Percentiles rank a stretch among this genome's conserved stretches.
phyloP scores from a whole-genome alignment of 2,329 filamentous ascomycete genomes.

The Phialophora tarda region DNA sequence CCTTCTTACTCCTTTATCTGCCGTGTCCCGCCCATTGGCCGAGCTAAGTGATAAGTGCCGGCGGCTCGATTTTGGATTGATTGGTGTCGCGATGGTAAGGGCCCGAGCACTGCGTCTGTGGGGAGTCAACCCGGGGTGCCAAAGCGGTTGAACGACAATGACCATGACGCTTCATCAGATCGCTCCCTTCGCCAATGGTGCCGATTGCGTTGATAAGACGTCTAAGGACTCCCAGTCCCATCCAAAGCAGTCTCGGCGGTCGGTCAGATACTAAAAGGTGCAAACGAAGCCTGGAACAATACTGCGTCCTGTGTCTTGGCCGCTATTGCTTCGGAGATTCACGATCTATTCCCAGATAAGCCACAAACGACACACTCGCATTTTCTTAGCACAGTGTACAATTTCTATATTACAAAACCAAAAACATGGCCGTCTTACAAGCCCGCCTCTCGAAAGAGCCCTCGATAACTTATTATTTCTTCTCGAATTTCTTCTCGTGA shows the following conservation, averaged over 20 bases:
- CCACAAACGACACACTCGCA: conserved; percentile 7
- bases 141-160: background rate
- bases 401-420: background rate
- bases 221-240: background rate
- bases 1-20: background rate
- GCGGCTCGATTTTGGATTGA: background rate
- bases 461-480: background rate
- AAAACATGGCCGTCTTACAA: background rate
- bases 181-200: background rate
- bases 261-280: conserved; percentile 7
- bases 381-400: background rate
- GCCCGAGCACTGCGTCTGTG: background rate
- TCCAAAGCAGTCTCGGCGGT: background rate
- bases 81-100: no score
- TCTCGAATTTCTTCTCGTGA: background rate
- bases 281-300: conserved; percentile 14
- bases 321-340: conserved; percentile 18
- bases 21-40: background rate
- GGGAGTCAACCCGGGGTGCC: no score
- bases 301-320: conserved; percentile 3
- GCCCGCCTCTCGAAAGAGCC: background rate
- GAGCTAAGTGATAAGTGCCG: background rate
- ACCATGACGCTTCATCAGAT: background rate
- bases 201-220: no score
- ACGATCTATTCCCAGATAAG: conserved; percentile 22